Evolutionary conservation across 257 asterid species (phyloP).

Genomic region (Nicotiana undulata): DNA sequence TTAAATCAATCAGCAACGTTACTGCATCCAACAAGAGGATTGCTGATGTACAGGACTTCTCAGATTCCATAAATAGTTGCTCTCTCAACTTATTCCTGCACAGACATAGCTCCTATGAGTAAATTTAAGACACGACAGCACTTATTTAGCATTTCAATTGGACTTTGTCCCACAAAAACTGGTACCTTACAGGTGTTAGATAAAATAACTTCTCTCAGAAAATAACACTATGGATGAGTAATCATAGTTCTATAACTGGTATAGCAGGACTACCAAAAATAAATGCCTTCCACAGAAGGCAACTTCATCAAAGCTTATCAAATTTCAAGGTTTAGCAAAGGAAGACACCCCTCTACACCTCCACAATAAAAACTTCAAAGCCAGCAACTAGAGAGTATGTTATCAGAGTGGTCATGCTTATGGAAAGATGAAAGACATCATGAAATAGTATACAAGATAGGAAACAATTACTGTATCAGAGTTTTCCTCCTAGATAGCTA

Average conservation of each 20-base stretch:
- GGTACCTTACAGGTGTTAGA: neutral
- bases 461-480: neutral
- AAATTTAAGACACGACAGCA: neutral
- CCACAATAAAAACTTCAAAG: neutral
- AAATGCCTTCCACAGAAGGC: neutral
- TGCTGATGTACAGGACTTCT: constrained; percentile 44
- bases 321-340: neutral
- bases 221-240: neutral
- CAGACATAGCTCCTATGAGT: neutral
- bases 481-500: neutral
- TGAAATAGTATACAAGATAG: neutral
- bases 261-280: neutral
- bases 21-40: constrained; percentile 57
- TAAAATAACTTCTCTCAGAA: constrained; percentile 1
- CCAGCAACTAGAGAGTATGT: neutral
- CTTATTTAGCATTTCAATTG: neutral
- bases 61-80: constrained; percentile 42
- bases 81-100: constrained; percentile 58
- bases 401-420: neutral
- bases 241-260: neutral
- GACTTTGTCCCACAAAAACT: neutral
- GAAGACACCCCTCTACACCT: neutral
- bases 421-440: neutral
- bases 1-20: constrained; percentile 43
- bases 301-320: neutral